Base-by-base conservation (phyloP, 306 rosid species). In the Begonia peltatifolia region DNA sequence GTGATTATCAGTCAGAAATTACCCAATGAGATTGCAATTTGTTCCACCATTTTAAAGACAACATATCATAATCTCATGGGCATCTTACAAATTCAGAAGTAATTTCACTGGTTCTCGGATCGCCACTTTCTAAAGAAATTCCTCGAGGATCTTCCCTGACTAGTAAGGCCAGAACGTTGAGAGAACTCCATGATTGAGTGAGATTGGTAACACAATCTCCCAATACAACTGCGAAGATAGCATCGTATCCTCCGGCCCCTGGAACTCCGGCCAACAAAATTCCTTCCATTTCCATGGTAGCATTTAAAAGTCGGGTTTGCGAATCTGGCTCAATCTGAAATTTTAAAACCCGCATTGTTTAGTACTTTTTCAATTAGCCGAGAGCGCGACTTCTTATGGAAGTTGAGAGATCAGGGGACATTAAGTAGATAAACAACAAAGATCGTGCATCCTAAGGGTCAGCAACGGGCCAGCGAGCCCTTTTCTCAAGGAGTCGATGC, bases 191-290 rank as follows among this genome's bases (percentile, higher is more conserved):
- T 44, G 71, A 63, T 68, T 82, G 70, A 9, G 69, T 57, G 63
- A 86, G 81, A 42, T 69, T 72, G 60, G 61, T 65, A 71, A 74
- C 58, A 20, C 92, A 69, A 68, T 72, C 74, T 62, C 99, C 96
- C 54, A 90, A 66, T 49, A 84, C 79, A 61, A 90, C 93, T 11
- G 92, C 84, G 46, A 86, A 90, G 57, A 90, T 73, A 0, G 99
- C 99, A 75, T 90, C 99, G 50, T 73, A 90, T 63, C 99, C 99
- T 69, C 99, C 99, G 36, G 96, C 95, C 58, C 97, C 99, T 23
- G 99, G 99, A 72, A 90, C 95, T 67, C 99, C 99, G 52, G 95
- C 94, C 65, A 90, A 71, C 71, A 90, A 58, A 38, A 90, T 85
- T 52, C 99, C 99, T 79, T 85, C 99, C 87, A 83, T 74, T 64